These are phyloP conservation scores for Erucastrum elatum DNA, from an alignment of 345 rosid genomes.

Conservation along the genomic window DNA sequence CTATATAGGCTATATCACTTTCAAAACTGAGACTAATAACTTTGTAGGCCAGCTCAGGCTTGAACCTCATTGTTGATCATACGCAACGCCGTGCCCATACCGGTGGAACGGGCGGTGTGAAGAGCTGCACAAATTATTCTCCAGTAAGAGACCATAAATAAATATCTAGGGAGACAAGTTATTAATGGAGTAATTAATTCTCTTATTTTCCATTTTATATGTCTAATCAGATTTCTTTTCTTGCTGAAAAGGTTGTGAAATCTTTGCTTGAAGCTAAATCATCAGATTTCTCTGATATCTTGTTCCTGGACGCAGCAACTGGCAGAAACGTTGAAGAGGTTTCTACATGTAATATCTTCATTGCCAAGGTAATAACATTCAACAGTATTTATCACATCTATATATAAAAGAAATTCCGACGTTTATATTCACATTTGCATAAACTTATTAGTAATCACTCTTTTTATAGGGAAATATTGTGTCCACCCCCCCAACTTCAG, in stretches of 20 bases:
- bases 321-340: conserved; percentile 65
- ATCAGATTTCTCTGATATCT: conserved; percentile 63
- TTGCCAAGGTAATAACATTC: conserved; percentile 47
- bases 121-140: conserved; percentile 64
- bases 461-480: conserved; percentile 57
- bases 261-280: conserved; percentile 55
- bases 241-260: conserved; percentile 46
- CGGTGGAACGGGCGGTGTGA: conserved; percentile 70
- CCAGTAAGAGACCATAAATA: conserved; percentile 40
- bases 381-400: background rate
- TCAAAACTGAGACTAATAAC: background rate
- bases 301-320: conserved; percentile 57
- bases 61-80: conserved; percentile 55
- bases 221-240: background rate
- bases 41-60: conserved; percentile 33
- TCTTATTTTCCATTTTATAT: background rate
- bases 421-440: background rate
- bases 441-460: background rate
- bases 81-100: conserved; percentile 46
- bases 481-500: conserved; percentile 77
- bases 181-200: no score
- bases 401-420: background rate
- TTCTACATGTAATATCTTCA: conserved; percentile 58
- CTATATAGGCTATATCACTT: background rate
- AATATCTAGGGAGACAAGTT: conserved; percentile 23